phyloP scores from a whole-genome alignment of 164 flowering plant genomes.

The Annona cherimola region DNA sequence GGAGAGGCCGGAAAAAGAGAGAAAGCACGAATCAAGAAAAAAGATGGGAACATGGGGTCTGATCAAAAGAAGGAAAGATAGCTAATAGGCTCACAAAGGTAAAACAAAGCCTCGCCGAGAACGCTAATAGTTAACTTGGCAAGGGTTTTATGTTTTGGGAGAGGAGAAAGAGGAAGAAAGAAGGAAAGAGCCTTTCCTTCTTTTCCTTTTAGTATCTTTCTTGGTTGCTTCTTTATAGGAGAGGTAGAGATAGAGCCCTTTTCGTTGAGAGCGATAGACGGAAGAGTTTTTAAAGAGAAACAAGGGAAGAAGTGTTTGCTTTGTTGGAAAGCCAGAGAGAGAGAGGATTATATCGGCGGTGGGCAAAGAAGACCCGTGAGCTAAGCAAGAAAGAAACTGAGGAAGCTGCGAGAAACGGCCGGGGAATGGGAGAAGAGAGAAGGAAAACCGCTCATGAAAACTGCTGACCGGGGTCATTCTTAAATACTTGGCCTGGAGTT shows the following conservation, averaged over 20 bases:
- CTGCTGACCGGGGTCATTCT: constrained; percentile 47
- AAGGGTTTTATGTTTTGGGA: not conserved
- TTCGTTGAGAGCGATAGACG: too few species aligned
- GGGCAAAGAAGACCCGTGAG: constrained; percentile 18
- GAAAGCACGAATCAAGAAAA: not conserved
- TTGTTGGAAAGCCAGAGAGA: not conserved
- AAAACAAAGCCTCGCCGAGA: not conserved
- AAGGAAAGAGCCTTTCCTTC: not conserved
- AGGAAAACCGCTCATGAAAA: constrained; percentile 38
- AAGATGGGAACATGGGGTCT: not conserved
- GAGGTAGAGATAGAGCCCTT: not conserved
- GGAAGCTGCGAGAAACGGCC: not conserved
- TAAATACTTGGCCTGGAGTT: constrained; percentile 32
- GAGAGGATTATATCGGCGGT: constrained; percentile 12
- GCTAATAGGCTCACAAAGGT: not conserved
- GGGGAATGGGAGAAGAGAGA: not conserved
- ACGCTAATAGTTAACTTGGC: not conserved
- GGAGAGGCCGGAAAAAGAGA: not conserved
- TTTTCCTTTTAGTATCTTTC: not conserved
- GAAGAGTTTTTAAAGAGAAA: constrained; percentile 1
- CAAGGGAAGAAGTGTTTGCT: not conserved
- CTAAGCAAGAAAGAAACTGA: constrained; percentile 11
- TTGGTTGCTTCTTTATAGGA: not conserved
- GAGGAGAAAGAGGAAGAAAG: not conserved
- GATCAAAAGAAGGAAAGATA: not conserved